These are phyloP conservation scores for Aphanomyces euteiches DNA, from an alignment of 352 stramenopile genomes.

Conservation along the genomic window DNA sequence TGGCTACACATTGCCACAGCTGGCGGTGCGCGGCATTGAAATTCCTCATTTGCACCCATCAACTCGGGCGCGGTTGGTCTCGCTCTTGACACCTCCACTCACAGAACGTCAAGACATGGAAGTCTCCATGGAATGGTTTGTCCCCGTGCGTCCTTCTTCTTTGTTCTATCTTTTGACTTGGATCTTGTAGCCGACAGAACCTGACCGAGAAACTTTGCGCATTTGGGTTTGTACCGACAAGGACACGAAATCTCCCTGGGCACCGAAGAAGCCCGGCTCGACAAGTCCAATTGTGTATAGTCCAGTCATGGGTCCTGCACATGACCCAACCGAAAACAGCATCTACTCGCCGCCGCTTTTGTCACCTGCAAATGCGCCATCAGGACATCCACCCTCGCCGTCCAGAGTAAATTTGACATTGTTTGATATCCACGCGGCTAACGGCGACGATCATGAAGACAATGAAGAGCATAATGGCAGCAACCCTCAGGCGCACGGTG, in stretches of 20 bases:
- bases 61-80: conserved; percentile 64
- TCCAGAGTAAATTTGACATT: neutral
- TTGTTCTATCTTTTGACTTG: conserved; percentile 27
- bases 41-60: conserved; percentile 73
- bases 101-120: conserved; percentile 78
- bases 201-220: conserved; percentile 58
- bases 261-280: conserved; percentile 37
- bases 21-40: conserved; percentile 79
- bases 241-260: conserved; percentile 79
- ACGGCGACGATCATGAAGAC: no score
- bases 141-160: conserved; percentile 44
- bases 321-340: conserved; percentile 44
- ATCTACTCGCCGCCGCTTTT: conserved; percentile 31
- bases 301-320: conserved; percentile 52
- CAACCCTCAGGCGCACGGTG: no score
- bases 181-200: conserved; percentile 10
- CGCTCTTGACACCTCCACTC: conserved; percentile 74
- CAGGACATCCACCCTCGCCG: neutral
- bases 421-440: neutral
- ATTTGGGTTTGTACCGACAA: conserved; percentile 86
- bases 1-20: conserved; percentile 53
- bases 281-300: conserved; percentile 57
- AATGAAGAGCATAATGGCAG: no score
- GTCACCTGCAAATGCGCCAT: neutral
- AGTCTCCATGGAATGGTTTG: conserved; percentile 88